These are phyloP conservation scores for Starmera caribaea DNA, from an alignment of 805 yeast genomes.

Conservation along the genomic window DNA sequence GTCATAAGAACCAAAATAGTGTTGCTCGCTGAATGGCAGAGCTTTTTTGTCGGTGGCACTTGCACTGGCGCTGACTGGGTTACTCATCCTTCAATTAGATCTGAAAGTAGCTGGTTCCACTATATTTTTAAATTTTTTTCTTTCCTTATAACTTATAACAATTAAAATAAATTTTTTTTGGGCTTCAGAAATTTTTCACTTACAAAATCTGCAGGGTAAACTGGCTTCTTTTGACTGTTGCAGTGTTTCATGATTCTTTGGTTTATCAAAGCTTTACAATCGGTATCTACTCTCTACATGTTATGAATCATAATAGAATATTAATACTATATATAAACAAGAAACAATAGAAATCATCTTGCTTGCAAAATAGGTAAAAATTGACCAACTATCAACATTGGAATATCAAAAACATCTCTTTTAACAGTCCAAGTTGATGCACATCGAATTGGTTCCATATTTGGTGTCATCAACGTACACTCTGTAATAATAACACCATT, in stretches of 20 bases:
- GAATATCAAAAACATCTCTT: conserved; percentile 74
- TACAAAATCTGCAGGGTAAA: not conserved
- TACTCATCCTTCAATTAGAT: no score
- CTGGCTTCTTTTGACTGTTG: no score
- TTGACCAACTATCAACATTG: conserved; percentile 78
- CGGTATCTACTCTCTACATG: no score
- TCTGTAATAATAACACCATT: conserved; percentile 29
- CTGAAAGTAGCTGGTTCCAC: not conserved
- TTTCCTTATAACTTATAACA: not conserved
- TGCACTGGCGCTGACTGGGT: conserved; percentile 8
- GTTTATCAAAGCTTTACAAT: no score
- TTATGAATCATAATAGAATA: no score
- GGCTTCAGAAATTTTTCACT: not conserved
- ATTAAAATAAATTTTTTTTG: not conserved
- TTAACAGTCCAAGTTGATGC: conserved; percentile 82
- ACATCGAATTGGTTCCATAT: conserved; percentile 40
- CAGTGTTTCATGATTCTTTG: no score
- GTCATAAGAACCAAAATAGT: conserved; percentile 90
- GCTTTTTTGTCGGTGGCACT: conserved; percentile 60
- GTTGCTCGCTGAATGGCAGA: conserved; percentile 76
- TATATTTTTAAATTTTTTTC: not conserved
- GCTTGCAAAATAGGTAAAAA: conserved; percentile 52
- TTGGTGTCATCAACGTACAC: conserved; percentile 28
- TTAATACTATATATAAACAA: no score
- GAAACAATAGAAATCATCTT: conserved; percentile 1